phyloP scores from a whole-genome alignment of 129 eudicot genomes.

The Flaveria robusta region DNA sequence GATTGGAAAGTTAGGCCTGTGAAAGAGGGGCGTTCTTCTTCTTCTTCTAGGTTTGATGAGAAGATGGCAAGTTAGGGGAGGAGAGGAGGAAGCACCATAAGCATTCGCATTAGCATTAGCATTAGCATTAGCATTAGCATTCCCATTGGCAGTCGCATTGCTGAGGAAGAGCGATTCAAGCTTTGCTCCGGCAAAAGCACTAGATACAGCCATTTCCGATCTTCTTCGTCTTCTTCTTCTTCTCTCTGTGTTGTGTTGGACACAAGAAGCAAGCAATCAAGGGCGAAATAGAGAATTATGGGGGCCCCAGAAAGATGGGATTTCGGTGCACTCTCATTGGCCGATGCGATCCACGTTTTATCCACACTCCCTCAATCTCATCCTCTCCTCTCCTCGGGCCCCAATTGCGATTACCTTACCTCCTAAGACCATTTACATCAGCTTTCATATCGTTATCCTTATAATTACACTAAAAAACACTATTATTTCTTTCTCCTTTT shows the following conservation, averaged over 20 bases:
- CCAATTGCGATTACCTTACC: no score
- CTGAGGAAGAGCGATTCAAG: conserved; percentile 52
- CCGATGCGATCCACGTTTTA: conserved; percentile 56
- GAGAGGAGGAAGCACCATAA: conserved; percentile 35
- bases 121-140: no score
- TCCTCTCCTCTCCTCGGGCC: neutral
- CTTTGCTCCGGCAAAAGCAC: conserved; percentile 62
- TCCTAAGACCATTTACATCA: no score
- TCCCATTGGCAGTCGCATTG: conserved; percentile 23
- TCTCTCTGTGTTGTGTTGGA: no score
- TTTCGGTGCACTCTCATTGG: conserved; percentile 67
- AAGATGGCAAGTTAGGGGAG: conserved; percentile 28
- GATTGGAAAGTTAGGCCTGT: no score
- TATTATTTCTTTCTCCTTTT: no score
- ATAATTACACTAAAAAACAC: no score
- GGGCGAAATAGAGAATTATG: neutral
- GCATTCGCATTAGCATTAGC: no score
- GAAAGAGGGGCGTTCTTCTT: no score
- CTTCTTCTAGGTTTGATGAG: conserved; percentile 15
- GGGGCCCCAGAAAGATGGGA: conserved; percentile 17
- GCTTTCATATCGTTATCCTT: no score
- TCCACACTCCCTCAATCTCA: conserved; percentile 56
- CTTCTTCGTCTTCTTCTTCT: neutral
- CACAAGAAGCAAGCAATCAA: no score
- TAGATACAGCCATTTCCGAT: conserved; percentile 53